Base-by-base conservation (phyloP, 768 basidiomycete species). In the Boletales sp. region DNA sequence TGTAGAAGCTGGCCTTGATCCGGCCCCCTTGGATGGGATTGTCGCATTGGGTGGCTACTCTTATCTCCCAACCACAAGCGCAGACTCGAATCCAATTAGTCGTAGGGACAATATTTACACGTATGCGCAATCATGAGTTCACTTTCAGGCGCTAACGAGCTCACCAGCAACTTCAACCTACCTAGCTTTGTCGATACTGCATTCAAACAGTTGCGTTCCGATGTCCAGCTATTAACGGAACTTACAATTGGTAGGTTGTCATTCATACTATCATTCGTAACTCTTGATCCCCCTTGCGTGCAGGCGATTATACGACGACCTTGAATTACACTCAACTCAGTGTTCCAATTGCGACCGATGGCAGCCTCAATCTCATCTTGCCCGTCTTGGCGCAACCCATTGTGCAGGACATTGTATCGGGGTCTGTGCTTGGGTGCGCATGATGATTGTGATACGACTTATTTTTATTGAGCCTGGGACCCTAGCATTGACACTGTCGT, bases 371-470 rank as follows among this genome's bases (percentile, higher is more conserved):
- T 54, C 64, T 84, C 33, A 79, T 89, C 46, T 71, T 90, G 7
- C 87, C 86, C 7, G 60, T 85, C 37, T 76, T 90, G 50, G 87
- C 87, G 0, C 73, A 79, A 46, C 87, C 87, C 5, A 87, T 90
- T 48, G 86, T 89, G 6, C 84, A 88, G 63, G 80, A 78, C 53
- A 76, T 89, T 49, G 83, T 89, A 37, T 72, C 75, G 6, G 79
- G 72, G 15, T 78, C 83, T 15, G 63, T 71, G 8, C 64, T 88
- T 43, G 76, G 79, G 84, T 82, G 53, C 14, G 69, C 55, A n/a
- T 40, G 11, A 38, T 11, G 14, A 19, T 38, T 2, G 10, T 40
- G 6, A 1, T 9, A 14, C 13, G 9, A 15, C 31, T 14, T 13
- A 28, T 13, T 28, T 21, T 25, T 14, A 41, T 42, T 8, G 5